These are phyloP conservation scores for Coleophoma cylindrospora DNA, from an alignment of 2,329 filamentous ascomycete genomes.

Conservation along the genomic window DNA sequence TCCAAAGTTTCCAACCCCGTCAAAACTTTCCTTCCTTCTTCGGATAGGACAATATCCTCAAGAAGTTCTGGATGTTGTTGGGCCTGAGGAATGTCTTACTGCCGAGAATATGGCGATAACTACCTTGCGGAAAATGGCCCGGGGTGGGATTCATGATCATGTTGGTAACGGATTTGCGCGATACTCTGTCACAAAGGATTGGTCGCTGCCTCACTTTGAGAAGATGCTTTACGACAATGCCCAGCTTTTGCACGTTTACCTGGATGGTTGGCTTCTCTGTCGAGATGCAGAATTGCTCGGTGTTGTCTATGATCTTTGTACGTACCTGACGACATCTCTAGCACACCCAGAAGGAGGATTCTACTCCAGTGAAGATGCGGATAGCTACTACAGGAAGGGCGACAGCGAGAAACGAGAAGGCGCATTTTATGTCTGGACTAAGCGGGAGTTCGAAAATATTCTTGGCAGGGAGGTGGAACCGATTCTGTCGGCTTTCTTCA, in stretches of 20 bases:
- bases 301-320: slow-evolving; percentile 74
- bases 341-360: slow-evolving; percentile 68
- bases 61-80: slow-evolving; percentile 82
- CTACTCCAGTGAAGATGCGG: slow-evolving; percentile 84
- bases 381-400: slow-evolving; percentile 69
- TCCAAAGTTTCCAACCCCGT: slow-evolving; percentile 87
- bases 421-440: slow-evolving; percentile 91
- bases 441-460: slow-evolving; percentile 76
- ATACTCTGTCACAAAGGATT: slow-evolving; percentile 87
- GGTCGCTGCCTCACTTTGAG: slow-evolving; percentile 94
- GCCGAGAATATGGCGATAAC: slow-evolving; percentile 75
- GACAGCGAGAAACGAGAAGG: slow-evolving; percentile 84
- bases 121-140: slow-evolving; percentile 74
- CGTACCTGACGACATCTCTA: slow-evolving; percentile 79
- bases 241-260: slow-evolving; percentile 75
- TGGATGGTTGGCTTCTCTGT: slow-evolving; percentile 70
- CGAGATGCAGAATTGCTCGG: slow-evolving; percentile 66
- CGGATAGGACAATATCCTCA: slow-evolving; percentile 66
- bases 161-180: slow-evolving; percentile 75
- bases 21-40: slow-evolving; percentile 78
- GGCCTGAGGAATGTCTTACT: slow-evolving; percentile 67
- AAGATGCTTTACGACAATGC: slow-evolving; percentile 95
- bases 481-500: slow-evolving; percentile 79
- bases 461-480: slow-evolving; percentile 63
- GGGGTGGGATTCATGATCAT: slow-evolving; percentile 68